Percentiles rank a stretch among this genome's conserved stretches.
phyloP scores from a whole-genome alignment of 169 alveolate genomes.

The Perkinsus olseni region DNA sequence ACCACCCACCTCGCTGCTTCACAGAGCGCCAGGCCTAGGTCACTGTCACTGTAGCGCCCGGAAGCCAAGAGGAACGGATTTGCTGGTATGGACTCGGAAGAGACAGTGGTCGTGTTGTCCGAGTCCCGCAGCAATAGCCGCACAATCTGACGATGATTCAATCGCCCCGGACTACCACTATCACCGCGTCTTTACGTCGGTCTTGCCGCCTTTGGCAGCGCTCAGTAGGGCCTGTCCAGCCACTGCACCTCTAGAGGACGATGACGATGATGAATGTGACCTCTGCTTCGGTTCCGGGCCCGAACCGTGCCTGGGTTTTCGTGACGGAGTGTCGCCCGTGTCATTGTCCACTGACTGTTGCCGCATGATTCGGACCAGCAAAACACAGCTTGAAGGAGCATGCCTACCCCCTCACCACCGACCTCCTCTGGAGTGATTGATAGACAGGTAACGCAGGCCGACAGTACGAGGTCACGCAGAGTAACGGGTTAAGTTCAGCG shows the following conservation, averaged over 20 bases:
- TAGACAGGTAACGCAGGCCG: background rate
- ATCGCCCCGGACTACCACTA: background rate
- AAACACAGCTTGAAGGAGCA: background rate
- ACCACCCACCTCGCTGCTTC: background rate
- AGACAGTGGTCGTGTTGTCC: background rate
- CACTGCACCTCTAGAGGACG: background rate
- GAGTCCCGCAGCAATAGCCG: background rate
- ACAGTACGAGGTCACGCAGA: background rate
- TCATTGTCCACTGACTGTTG: background rate
- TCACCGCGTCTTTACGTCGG: background rate
- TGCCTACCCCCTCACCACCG: too few relatives aligned
- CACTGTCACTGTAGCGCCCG: background rate
- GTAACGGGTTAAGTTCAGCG: background rate
- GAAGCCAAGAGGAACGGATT: background rate
- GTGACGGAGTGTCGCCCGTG: background rate
- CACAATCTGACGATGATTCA: background rate
- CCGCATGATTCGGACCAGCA: background rate
- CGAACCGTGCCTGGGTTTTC: background rate
- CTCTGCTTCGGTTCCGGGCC: background rate
- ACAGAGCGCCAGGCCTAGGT: background rate
- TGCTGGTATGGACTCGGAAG: background rate
- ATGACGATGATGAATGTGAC: background rate
- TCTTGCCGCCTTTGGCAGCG: background rate
- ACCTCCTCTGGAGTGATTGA: background rate
- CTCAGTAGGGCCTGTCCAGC: background rate